Percentiles rank a stretch among this genome's conserved stretches.
phyloP scores from a whole-genome alignment of 2,329 filamentous ascomycete species.

The Clonostachys chloroleuca region DNA sequence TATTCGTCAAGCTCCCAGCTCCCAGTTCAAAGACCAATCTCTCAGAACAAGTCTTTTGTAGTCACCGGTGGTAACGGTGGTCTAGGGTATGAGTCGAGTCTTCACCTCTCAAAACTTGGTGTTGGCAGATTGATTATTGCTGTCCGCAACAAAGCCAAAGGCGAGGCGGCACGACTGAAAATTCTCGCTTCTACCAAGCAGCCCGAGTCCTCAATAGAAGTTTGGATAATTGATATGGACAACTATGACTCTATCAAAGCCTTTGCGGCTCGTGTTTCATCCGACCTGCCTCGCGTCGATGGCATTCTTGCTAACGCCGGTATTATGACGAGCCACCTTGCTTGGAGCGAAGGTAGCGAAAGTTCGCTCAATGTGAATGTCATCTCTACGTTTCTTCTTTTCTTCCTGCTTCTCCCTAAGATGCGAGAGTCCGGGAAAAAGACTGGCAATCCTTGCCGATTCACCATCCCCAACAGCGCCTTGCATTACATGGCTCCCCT shows the following conservation, averaged over 20 bases:
- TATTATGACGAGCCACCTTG: conserved; percentile 27
- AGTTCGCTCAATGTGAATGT: conserved; percentile 28
- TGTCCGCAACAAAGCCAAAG: background rate
- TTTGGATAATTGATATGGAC: conserved; percentile 16
- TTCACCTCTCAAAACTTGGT: conserved; percentile 25
- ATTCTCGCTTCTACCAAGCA: background rate
- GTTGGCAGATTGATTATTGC: conserved; percentile 29
- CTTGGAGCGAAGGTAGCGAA: conserved; percentile 38
- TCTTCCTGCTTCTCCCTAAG: conserved; percentile 11
- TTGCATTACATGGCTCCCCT: conserved; percentile 15
- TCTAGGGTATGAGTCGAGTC: conserved; percentile 29
- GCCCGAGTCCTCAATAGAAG: conserved; percentile 7
- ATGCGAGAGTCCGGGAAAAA: conserved; percentile 12
- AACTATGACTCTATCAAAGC: conserved; percentile 13
- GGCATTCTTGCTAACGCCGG: conserved; percentile 35
- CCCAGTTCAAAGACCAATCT: conserved; percentile 10
- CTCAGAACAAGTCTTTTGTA: conserved; percentile 19
- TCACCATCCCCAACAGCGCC: conserved; percentile 12
- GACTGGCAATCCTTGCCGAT: conserved; percentile 6
- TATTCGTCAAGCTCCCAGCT: conserved; percentile 2
- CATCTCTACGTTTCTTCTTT: conserved; percentile 9
- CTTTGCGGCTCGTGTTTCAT: conserved; percentile 15
- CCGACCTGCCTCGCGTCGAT: conserved; percentile 33
- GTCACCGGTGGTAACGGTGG: conserved; percentile 31
- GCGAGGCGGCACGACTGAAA: conserved; percentile 1